Percentiles rank a stretch among this genome's conserved stretches.
Conservation (phyloP, 352 stramenopile genomes). For the Aphanomyces stellatus region DNA sequence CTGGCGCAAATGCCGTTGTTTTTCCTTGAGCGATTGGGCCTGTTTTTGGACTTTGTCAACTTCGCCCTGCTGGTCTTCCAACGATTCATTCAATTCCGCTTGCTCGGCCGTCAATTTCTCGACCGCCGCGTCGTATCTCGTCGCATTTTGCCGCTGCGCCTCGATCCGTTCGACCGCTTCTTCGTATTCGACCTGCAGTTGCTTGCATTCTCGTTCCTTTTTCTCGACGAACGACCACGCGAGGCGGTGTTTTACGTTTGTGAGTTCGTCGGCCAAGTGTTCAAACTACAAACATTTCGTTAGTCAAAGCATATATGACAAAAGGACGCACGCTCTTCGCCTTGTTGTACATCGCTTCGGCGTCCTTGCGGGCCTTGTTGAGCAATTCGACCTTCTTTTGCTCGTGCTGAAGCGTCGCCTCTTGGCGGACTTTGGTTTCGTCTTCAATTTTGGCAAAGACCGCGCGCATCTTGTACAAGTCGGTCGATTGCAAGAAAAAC, state of each 20-base stretch:
- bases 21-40: conserved; percentile 45
- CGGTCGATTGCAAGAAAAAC: conserved; percentile 96
- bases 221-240: conserved; percentile 76
- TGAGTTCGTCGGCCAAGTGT: conserved; percentile 61
- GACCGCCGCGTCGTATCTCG: conserved; percentile 39
- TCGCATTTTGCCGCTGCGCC: conserved; percentile 32
- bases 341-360: conserved; percentile 60
- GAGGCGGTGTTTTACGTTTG: conserved; percentile 62
- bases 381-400: conserved; percentile 49
- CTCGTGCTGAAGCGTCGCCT: conserved; percentile 61
- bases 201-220: conserved; percentile 40
- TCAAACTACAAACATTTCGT: conserved; percentile 37
- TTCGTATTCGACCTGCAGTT: conserved; percentile 50
- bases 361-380: conserved; percentile 50
- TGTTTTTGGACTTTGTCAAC: conserved; percentile 34
- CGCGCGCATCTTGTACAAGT: conserved; percentile 87
- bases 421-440: conserved; percentile 48
- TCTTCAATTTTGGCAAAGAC: conserved; percentile 83
- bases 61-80: conserved; percentile 41
- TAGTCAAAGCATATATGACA: too few species aligned
- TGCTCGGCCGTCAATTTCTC: conserved; percentile 47
- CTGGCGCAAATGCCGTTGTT: conserved; percentile 50
- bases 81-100: conserved; percentile 50
- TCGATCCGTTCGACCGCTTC: conserved; percentile 40
- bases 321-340: conserved; percentile 46